Base-by-base conservation (phyloP, 2,329 filamentous ascomycete genomes). In the Phoma sp. region DNA sequence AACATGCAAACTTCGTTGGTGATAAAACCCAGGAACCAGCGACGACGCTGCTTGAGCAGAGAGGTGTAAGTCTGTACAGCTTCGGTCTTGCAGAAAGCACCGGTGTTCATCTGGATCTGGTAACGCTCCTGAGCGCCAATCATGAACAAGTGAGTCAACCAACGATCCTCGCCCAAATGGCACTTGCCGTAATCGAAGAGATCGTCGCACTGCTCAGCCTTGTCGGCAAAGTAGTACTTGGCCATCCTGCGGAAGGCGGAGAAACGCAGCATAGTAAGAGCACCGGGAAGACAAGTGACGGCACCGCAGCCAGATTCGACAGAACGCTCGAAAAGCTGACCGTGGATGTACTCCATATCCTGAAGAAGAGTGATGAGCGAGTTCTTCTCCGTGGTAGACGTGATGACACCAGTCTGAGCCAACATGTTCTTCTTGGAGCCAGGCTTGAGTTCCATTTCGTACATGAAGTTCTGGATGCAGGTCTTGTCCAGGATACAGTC, bases 1-100 rank as follows among this genome's bases (percentile, higher is more conserved):
- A 99, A 80, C 95, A 98, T 97, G 78, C 93, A 97, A 7, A 92
- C 93, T 74, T 98, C 93, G 74, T 99, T 99, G 13, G 93, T 97
- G 77, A 98, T 93, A 76, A 96, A 97, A 27, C 93, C 93, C 38
- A 98, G 82, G 74, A 98, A 98, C 95, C 95, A 99, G 70, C 95
- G 85, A 50, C 93, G 88, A 56, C 95, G 88, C 79, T 99, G 95
- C 80, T 98, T 97, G 72, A 97, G 82, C 41, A 99, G 83, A 65
- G 89, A 92, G 52, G 79, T 79, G 75, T 93, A 93, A 2, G 89
- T 92, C 76, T 96, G 92, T 14, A 97, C 93, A 23, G 95, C 93
- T 75, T 98, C 93, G 0, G 95, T 98, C 78, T 98, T 98, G 84
- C 95, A 98, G 74, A 98, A 98, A 7, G 93, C 95, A 49, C 91